Conservation (phyloP, 345 rosid genomes). For the Toxicodendron radicans region DNA sequence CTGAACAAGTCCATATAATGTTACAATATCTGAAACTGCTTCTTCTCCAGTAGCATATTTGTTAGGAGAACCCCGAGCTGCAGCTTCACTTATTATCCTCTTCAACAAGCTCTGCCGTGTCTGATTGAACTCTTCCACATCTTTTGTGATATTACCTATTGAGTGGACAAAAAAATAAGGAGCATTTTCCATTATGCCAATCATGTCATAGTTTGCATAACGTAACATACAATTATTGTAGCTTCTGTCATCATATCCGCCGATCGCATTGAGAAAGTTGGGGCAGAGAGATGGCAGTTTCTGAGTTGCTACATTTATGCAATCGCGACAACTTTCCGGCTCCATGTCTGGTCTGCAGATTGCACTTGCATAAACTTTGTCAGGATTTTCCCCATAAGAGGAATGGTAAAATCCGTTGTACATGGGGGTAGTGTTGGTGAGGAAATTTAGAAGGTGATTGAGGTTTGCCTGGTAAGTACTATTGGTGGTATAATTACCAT, state of each 20-base stretch:
- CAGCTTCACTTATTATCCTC: conserved; percentile 26
- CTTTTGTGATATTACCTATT: background rate
- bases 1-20: conserved; percentile 38
- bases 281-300: background rate
- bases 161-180: background rate
- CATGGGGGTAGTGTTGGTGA: background rate
- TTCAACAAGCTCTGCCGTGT: conserved; percentile 17
- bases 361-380: conserved; percentile 9
- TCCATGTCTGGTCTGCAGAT: conserved; percentile 20
- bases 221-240: conserved; percentile 7
- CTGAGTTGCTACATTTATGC: background rate
- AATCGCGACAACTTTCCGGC: conserved; percentile 1
- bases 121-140: conserved; percentile 21
- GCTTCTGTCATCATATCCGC: background rate
- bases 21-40: background rate
- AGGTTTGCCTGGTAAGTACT: conserved; percentile 16
- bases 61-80: conserved; percentile 30
- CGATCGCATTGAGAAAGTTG: background rate
- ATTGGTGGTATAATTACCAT: background rate
- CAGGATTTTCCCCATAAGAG: conserved; percentile 1
- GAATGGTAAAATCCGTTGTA: conserved; percentile 9
- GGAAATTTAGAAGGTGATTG: conserved; percentile 2
- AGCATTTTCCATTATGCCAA: background rate
- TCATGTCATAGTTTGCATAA: background rate
- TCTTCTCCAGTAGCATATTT: conserved; percentile 45